Conservation (phyloP, 805 yeast genomes). For the Debaryomyces hansenii region DNA sequence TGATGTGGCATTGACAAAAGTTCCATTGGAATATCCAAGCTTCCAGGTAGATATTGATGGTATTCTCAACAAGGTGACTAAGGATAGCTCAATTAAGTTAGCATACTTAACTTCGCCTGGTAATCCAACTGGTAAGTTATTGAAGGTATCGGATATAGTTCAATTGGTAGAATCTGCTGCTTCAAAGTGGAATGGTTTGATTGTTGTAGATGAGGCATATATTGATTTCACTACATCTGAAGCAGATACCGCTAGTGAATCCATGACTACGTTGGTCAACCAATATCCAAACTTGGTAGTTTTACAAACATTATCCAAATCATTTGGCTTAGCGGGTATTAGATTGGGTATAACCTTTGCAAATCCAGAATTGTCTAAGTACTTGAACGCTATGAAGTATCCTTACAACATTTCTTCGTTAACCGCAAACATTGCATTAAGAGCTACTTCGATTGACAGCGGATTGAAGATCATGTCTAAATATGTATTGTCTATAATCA, state of each 20-base stretch:
- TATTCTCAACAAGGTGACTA: conserved; percentile 49
- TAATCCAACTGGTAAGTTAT: conserved; percentile 81
- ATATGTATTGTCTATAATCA: conserved; percentile 48
- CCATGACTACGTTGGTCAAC: conserved; percentile 76
- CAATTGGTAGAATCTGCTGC: conserved; percentile 46
- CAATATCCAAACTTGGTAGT: conserved; percentile 82
- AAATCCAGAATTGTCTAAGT: conserved; percentile 54
- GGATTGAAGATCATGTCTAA: conserved; percentile 61
- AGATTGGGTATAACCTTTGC: conserved; percentile 83
- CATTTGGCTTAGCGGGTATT: conserved; percentile 95
- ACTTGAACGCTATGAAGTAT: conserved; percentile 88
- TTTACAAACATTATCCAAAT: conserved; percentile 88
- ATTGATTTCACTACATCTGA: conserved; percentile 63
- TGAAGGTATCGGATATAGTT: conserved; percentile 40
- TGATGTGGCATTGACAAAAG: conserved; percentile 75
- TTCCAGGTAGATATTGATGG: conserved; percentile 58
- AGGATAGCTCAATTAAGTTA: conserved; percentile 67
- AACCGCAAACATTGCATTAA: conserved; percentile 70
- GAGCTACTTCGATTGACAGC: conserved; percentile 59
- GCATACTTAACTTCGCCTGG: conserved; percentile 93
- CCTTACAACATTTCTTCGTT: conserved; percentile 90
- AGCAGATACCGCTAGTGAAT: conserved; percentile 24
- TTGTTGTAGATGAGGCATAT: conserved; percentile 93
- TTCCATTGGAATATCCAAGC: conserved; percentile 58
- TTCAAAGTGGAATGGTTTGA: conserved; percentile 67